Conservation (phyloP, 768 basidiomycete genomes). For the Wakefieldia striispora region DNA sequence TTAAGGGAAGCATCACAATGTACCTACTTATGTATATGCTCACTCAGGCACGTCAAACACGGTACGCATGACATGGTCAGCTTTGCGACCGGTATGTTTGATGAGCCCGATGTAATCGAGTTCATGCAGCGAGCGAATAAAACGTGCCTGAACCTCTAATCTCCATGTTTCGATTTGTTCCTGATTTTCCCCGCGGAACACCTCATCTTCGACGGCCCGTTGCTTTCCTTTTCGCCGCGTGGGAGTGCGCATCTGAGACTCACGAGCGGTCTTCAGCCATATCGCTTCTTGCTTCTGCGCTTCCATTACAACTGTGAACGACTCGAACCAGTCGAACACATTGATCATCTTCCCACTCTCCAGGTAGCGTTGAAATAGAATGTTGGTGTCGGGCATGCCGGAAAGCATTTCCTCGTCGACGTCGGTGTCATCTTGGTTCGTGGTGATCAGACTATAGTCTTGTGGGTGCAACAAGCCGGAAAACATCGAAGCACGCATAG, state of each 20-base stretch:
- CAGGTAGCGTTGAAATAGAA: conserved; percentile 73
- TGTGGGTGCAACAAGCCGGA: conserved; percentile 60
- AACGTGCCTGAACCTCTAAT: conserved; percentile 70
- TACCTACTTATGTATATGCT: conserved; percentile 14
- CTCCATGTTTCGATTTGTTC: conserved; percentile 52
- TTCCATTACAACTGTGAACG: conserved; percentile 68
- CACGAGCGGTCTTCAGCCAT: background rate
- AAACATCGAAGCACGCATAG: conserved; percentile 57
- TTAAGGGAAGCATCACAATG: background rate
- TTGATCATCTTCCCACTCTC: conserved; percentile 83
- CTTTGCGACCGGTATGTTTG: conserved; percentile 76
- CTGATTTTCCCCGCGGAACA: conserved; percentile 24
- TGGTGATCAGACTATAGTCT: conserved; percentile 36
- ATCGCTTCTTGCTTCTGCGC: conserved; percentile 37
- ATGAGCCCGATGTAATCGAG: conserved; percentile 78
- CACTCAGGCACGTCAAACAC: conserved; percentile 49
- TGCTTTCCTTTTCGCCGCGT: conserved; percentile 25
- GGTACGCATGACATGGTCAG: conserved; percentile 70
- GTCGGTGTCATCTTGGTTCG: conserved; percentile 8
- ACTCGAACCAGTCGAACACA: conserved; percentile 85
- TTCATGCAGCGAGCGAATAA: conserved; percentile 77
- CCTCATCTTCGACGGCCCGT: conserved; percentile 21
- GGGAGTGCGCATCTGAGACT: conserved; percentile 12
- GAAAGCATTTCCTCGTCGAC: conserved; percentile 36
- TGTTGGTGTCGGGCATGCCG: conserved; percentile 70